phyloP scores from a whole-genome alignment of 2,329 filamentous ascomycete genomes.

The Zelopaecilomyces penicillatus region DNA sequence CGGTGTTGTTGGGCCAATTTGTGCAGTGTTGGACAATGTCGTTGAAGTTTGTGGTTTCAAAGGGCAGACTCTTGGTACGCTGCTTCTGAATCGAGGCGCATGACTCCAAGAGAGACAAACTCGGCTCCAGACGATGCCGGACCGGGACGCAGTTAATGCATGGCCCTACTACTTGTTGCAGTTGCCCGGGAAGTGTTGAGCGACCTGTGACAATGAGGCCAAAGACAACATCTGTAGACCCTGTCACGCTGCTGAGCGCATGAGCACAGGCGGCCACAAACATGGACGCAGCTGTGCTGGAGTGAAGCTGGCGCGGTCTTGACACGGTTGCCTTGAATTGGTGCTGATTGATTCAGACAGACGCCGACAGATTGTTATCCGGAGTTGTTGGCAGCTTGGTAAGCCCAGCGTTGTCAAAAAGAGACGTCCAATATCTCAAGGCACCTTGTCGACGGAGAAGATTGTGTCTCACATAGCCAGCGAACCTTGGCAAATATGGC shows the following conservation, averaged over 20 bases:
- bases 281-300: constrained; percentile 22
- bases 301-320: no score
- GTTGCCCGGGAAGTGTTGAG: constrained; percentile 22
- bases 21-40: no score
- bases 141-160: constrained; percentile 34
- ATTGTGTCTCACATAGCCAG: constrained; percentile 4
- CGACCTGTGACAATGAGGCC: constrained; percentile 32
- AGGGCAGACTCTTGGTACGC: no score
- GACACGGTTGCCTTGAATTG: no score
- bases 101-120: no score
- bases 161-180: constrained; percentile 27
- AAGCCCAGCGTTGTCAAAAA: constrained; percentile 2
- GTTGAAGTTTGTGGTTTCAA: no score
- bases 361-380: no score
- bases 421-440: constrained; percentile 31
- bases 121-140: constrained; percentile 8
- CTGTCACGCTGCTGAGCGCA: constrained; percentile 26
- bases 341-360: no score
- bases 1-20: no score
- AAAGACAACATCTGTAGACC: constrained; percentile 30
- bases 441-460: constrained; percentile 1
- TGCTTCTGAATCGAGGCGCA: no score
- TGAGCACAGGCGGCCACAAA: constrained; percentile 33
- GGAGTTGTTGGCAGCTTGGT: no score
- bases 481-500: constrained; percentile 16